Conservation (phyloP, 176 grass and related monocot genomes). For the Rhynchospora breviuscula region DNA sequence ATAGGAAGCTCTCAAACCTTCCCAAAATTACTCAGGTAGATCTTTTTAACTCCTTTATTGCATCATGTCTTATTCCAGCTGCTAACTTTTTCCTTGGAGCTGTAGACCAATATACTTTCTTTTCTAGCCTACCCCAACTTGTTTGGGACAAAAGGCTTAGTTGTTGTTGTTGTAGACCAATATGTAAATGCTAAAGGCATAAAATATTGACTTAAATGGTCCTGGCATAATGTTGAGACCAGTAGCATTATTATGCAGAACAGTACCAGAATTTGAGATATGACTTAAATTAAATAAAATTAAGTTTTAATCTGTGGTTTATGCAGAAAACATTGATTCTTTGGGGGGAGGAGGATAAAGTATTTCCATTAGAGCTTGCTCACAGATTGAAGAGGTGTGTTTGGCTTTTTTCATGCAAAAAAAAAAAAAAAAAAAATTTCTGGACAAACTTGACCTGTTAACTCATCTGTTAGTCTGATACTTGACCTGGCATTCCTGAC, state of each 20-base stretch:
- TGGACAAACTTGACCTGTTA: background rate
- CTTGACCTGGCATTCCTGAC: background rate
- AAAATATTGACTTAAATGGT: background rate
- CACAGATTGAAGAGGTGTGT: conserved; percentile 73
- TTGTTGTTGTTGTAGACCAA: no score
- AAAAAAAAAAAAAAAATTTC: background rate
- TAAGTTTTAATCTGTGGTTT: background rate
- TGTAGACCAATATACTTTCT: background rate
- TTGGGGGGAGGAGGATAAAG: conserved; percentile 75
- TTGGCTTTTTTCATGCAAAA: background rate
- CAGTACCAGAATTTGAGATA: background rate
- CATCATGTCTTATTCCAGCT: background rate
- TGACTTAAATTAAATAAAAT: background rate
- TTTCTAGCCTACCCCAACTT: no score
- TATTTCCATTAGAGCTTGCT: conserved; percentile 90
- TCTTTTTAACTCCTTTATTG: background rate
- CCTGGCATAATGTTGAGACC: background rate
- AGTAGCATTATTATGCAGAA: background rate
- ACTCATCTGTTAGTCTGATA: background rate
- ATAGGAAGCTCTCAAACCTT: conserved; percentile 58
- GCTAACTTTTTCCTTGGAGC: background rate
- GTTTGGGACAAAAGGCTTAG: no score
- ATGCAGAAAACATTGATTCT: conserved; percentile 62
- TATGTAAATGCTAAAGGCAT: background rate
- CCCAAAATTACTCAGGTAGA: conserved; percentile 73